Conservation (phyloP, 73 alveolate genomes). For the Blepharisma stoltei region DNA sequence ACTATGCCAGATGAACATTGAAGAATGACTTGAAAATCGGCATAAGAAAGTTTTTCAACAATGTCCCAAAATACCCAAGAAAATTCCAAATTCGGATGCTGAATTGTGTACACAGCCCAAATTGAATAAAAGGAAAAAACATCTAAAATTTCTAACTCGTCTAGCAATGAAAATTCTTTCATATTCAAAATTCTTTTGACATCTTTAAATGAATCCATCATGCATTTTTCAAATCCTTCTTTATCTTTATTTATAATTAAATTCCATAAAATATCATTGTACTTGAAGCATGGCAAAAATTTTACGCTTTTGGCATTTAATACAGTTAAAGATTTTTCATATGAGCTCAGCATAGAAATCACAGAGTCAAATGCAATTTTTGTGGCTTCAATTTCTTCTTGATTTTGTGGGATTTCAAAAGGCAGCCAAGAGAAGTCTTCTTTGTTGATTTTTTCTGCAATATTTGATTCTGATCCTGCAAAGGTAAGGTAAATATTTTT, state of each 20-base stretch:
- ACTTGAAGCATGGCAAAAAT: neutral
- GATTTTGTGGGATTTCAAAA: slow-evolving; percentile 2
- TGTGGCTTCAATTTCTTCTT: neutral
- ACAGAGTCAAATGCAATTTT: slow-evolving; percentile 31
- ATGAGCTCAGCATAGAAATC: neutral
- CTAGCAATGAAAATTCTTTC: neutral
- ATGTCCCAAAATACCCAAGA: neutral
- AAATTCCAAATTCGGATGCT: neutral
- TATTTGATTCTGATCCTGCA: neutral
- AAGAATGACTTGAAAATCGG: neutral
- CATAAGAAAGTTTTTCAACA: neutral
- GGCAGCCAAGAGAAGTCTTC: slow-evolving; percentile 29
- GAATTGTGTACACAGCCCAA: neutral
- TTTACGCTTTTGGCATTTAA: neutral
- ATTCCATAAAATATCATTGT: neutral
- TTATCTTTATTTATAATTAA: neutral
- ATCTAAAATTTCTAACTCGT: too few species aligned
- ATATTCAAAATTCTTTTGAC: neutral
- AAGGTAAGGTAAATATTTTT: slow-evolving; percentile 25
- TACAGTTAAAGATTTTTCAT: neutral
- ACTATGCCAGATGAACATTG: neutral
- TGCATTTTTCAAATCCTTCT: neutral
- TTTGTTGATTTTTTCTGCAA: neutral
- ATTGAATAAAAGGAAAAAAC: too few species aligned
- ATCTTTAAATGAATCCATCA: neutral